phyloP scores from a whole-genome alignment of 2,329 filamentous ascomycete species.

The Hymenoscyphus linearis region DNA sequence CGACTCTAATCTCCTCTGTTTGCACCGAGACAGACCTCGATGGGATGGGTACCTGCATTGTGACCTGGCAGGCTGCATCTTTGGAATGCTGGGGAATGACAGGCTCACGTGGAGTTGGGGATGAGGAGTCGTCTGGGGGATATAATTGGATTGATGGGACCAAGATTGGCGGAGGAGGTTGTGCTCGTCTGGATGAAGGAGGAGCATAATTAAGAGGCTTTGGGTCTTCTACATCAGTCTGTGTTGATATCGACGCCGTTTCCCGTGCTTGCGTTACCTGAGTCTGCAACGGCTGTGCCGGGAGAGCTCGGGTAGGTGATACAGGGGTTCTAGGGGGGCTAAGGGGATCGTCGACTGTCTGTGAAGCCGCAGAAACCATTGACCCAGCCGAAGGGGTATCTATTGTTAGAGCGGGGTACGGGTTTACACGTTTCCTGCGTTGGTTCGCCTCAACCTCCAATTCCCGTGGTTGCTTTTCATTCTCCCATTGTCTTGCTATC shows the following conservation, averaged over 20 bases:
- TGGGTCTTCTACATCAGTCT: constrained; percentile 44
- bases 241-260: constrained; percentile 55
- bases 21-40: constrained; percentile 54
- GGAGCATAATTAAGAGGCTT: not conserved
- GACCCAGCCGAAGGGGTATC: constrained; percentile 39
- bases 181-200: constrained; percentile 21
- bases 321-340: constrained; percentile 63
- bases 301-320: constrained; percentile 41
- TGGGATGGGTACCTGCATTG: constrained; percentile 41
- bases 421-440: constrained; percentile 61
- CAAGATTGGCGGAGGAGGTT: constrained; percentile 39
- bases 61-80: constrained; percentile 77
- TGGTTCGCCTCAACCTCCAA: constrained; percentile 68
- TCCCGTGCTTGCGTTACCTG: constrained; percentile 20
- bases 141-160: constrained; percentile 90
- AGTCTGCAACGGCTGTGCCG: constrained; percentile 34
- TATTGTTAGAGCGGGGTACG: constrained; percentile 40
- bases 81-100: constrained; percentile 77
- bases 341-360: constrained; percentile 56
- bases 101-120: constrained; percentile 70
- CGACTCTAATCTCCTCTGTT: constrained; percentile 86
- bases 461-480: constrained; percentile 36
- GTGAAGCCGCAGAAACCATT: constrained; percentile 62
- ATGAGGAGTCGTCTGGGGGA: constrained; percentile 70
- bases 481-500: constrained; percentile 33